Conservation (phyloP, 192 early-diverging fungal genomes). For the Allomyces macrogynus region DNA sequence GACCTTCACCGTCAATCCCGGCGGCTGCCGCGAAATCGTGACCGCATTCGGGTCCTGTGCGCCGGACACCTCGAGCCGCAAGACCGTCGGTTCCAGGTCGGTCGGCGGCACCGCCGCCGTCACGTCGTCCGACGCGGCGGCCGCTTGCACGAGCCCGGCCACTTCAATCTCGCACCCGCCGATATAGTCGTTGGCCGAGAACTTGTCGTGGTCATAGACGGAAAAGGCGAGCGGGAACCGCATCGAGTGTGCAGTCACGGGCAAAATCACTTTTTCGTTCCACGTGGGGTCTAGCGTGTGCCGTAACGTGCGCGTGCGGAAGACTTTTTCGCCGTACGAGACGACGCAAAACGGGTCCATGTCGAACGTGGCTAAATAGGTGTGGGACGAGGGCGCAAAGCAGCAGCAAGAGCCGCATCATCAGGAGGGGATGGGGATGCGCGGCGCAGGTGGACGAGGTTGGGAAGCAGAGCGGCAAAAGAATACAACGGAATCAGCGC, state of each 20-base stretch:
- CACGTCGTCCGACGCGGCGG: slow-evolving; percentile 6
- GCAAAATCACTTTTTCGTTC: slow-evolving; percentile 51
- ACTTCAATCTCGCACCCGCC: slow-evolving; percentile 24
- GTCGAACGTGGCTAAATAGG: slow-evolving; percentile 30
- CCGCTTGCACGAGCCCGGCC: slow-evolving; percentile 24
- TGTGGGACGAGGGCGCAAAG: too few species aligned
- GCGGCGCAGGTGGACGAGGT: too few species aligned
- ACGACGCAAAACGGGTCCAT: slow-evolving; percentile 69
- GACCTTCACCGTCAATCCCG: too few species aligned
- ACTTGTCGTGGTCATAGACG: slow-evolving; percentile 21
- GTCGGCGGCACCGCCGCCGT: neutral
- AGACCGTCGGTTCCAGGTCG: neutral
- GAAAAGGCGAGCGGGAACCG: slow-evolving; percentile 9
- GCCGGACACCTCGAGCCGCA: too few species aligned
- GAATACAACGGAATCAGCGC: too few species aligned
- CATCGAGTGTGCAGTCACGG: slow-evolving; percentile 18
- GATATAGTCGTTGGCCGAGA: slow-evolving; percentile 41
- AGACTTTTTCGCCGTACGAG: slow-evolving; percentile 45
- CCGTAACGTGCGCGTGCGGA: slow-evolving; percentile 38
- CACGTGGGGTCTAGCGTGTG: slow-evolving; percentile 52
- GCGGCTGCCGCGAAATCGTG: too few species aligned
- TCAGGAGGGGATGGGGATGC: too few species aligned
- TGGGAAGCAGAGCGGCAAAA: too few species aligned
- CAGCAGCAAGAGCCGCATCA: too few species aligned
- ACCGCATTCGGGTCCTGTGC: too few species aligned